Conservation (phyloP, 2,329 filamentous ascomycete genomes). For the Neophaeococcomyces aloes region DNA sequence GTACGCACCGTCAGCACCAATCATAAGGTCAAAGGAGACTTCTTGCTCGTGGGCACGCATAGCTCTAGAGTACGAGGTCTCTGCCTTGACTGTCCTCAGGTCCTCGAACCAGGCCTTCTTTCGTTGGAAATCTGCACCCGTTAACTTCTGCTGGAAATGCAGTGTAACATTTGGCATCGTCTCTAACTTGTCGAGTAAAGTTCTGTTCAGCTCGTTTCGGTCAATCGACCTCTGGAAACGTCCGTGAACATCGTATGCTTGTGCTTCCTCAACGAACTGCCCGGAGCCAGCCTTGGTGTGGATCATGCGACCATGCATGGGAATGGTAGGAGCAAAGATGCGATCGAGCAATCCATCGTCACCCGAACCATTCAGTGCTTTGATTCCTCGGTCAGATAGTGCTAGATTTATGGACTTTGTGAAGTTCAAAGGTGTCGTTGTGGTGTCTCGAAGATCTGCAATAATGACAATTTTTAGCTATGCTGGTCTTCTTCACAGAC, state of each 20-base stretch:
- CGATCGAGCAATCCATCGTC: constrained; percentile 58
- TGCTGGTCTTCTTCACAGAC: neutral
- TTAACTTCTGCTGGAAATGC: constrained; percentile 88
- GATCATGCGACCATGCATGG: constrained; percentile 95
- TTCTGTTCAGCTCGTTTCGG: constrained; percentile 69
- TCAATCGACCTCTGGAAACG: constrained; percentile 83
- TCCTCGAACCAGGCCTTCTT: constrained; percentile 82
- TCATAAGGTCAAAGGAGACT: constrained; percentile 79
- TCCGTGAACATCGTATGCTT: constrained; percentile 82
- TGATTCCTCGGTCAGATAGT: constrained; percentile 84
- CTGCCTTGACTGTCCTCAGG: constrained; percentile 20
- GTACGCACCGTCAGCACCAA: constrained; percentile 91
- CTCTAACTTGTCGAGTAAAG: constrained; percentile 73
- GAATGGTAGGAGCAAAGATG: constrained; percentile 68
- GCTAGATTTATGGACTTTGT: constrained; percentile 98
- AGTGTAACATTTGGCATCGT: constrained; percentile 79
- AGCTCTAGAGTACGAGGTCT: constrained; percentile 10
- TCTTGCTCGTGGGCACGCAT: constrained; percentile 60
- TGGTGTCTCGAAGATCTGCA: constrained; percentile 73
- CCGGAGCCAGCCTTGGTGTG: constrained; percentile 60
- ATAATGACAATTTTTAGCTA: neutral
- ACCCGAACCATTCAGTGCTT: constrained; percentile 65
- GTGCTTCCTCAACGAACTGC: constrained; percentile 62
- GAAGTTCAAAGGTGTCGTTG: constrained; percentile 80
- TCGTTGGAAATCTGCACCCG: constrained; percentile 70